phyloP scores from a whole-genome alignment of 129 eudicot species.

The Lonicera japonica region DNA sequence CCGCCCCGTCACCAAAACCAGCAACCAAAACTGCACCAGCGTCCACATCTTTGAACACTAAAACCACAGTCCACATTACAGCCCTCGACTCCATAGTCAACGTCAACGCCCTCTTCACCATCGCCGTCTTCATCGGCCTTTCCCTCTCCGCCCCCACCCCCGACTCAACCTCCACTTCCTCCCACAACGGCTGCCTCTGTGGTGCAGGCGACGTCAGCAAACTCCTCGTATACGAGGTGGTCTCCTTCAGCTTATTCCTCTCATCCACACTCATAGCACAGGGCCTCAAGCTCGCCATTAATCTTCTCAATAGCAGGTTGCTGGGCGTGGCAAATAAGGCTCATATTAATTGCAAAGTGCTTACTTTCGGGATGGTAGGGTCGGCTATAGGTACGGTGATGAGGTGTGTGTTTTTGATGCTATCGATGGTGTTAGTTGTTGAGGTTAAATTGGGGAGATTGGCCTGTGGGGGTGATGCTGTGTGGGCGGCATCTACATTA shows the following conservation, averaged over 20 bases:
- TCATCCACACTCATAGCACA: constrained; percentile 51
- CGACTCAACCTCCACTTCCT: constrained; percentile 13
- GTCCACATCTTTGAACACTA: constrained; percentile 10
- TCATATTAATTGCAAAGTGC: constrained; percentile 31
- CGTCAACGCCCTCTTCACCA: constrained; percentile 54
- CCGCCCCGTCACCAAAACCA: background rate
- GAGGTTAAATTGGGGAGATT: constrained; percentile 41
- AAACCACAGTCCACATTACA: constrained; percentile 50
- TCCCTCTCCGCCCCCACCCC: constrained; percentile 38
- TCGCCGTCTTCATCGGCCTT: constrained; percentile 57
- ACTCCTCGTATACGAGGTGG: constrained; percentile 42
- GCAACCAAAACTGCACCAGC: constrained; percentile 5
- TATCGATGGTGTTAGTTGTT: constrained; percentile 53
- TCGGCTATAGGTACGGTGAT: constrained; percentile 51
- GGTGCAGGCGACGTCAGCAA: constrained; percentile 39
- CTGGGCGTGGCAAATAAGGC: constrained; percentile 37
- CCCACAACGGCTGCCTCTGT: constrained; percentile 19
- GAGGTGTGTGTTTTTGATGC: constrained; percentile 54
- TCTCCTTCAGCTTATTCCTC: constrained; percentile 52
- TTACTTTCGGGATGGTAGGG: constrained; percentile 46
- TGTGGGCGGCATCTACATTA: constrained; percentile 30
- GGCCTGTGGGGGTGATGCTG: constrained; percentile 37
- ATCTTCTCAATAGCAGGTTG: constrained; percentile 38
- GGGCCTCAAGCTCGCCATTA: constrained; percentile 50
- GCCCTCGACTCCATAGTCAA: constrained; percentile 55